phyloP scores from a whole-genome alignment of 352 stramenopile genomes.

The Phytophthora sansomeana region DNA sequence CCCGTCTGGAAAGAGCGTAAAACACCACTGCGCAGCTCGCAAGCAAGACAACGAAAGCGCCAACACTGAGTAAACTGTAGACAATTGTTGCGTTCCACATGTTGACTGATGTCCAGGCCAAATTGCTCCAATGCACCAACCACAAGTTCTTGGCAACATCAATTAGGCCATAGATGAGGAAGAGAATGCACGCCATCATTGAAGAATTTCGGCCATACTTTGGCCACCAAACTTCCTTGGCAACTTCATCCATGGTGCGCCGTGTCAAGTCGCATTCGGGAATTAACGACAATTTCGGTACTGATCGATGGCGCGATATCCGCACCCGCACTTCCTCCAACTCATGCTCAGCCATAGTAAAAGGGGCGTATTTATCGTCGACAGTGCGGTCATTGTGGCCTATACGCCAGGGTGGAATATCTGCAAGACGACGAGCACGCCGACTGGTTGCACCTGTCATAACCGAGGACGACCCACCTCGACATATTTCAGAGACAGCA shows the following conservation, averaged over 20 bases:
- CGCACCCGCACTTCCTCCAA: conserved; percentile 11
- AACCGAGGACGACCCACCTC: conserved; percentile 11
- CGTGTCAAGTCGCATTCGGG: conserved; percentile 22
- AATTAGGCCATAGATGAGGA: conserved; percentile 37
- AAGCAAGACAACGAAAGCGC: conserved; percentile 37
- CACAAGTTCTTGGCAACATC: conserved; percentile 46
- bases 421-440: conserved; percentile 37
- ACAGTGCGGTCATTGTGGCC: conserved; percentile 4
- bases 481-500: conserved; percentile 31
- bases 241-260: conserved; percentile 24
- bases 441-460: conserved; percentile 13
- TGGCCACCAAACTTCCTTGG: conserved; percentile 38
- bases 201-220: conserved; percentile 17
- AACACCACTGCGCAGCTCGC: conserved; percentile 38
- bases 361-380: conserved; percentile 8
- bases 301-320: conserved; percentile 14
- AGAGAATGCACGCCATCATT: conserved; percentile 18
- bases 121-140: conserved; percentile 49
- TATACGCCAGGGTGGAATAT: conserved; percentile 45
- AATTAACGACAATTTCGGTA: conserved; percentile 6
- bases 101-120: conserved; percentile 24
- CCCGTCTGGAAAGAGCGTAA: conserved; percentile 33
- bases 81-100: conserved; percentile 42
- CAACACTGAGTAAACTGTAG: conserved; percentile 40
- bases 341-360: conserved; percentile 19